These are phyloP conservation scores for Clarireedia monteithiana DNA, from an alignment of 2,329 filamentous ascomycete genomes.

Conservation along the genomic window DNA sequence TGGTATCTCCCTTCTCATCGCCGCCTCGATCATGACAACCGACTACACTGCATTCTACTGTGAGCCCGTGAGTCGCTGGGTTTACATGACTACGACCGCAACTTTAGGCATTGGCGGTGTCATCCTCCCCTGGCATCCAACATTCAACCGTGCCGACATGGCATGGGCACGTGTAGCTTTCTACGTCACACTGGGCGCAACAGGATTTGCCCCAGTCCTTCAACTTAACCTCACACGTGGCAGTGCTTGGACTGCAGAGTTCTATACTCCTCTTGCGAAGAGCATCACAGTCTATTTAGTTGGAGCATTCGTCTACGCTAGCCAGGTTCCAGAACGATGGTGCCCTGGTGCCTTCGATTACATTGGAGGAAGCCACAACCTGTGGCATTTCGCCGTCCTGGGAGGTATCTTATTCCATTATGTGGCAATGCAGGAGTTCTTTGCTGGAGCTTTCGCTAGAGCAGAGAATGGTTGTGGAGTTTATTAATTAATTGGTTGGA, in stretches of 20 bases:
- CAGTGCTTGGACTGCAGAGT: constrained; percentile 71
- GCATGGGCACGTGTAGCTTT: constrained; percentile 88
- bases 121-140: constrained; percentile 91
- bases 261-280: constrained; percentile 83
- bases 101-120: constrained; percentile 78
- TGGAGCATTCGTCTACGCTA: constrained; percentile 83
- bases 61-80: constrained; percentile 78
- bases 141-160: constrained; percentile 88
- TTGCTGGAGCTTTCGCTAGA: constrained; percentile 65
- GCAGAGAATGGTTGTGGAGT: constrained; percentile 35
- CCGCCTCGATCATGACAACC: constrained; percentile 93
- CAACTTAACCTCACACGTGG: constrained; percentile 77
- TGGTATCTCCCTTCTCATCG: constrained; percentile 89
- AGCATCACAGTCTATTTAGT: constrained; percentile 77
- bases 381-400: constrained; percentile 93
- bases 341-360: constrained; percentile 92
- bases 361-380: constrained; percentile 88
- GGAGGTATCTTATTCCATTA: constrained; percentile 98
- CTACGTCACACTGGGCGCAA: constrained; percentile 78
- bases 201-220: constrained; percentile 80
- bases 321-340: constrained; percentile 89
- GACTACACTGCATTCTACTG: constrained; percentile 99
- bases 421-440: constrained; percentile 91
- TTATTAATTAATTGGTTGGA: constrained; percentile 14
- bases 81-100: constrained; percentile 77